Conservation (phyloP, 78 protist genomes). For the Pigoraptor vietnamica region DNA sequence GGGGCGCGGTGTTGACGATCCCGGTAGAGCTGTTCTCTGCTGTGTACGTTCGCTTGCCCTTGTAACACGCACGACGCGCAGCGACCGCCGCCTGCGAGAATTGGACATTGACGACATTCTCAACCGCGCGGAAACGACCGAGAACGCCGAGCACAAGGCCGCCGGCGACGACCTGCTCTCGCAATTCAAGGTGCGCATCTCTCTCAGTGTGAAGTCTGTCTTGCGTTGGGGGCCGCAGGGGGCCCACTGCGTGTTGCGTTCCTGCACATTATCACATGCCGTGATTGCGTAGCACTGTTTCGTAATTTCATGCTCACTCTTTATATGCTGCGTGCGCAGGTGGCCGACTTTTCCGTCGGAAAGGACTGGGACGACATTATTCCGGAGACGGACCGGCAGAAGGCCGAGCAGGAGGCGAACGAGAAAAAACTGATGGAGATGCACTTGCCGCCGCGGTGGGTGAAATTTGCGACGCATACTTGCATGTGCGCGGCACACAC, state of each 20-base stretch:
- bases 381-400: not conserved
- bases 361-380: constrained; percentile 11
- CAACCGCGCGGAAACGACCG: constrained; percentile 11
- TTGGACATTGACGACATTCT: constrained; percentile 23
- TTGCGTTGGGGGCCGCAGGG: too few relatives aligned
- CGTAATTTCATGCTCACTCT: too few relatives aligned
- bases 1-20: too few relatives aligned
- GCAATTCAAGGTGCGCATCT: constrained; percentile 17
- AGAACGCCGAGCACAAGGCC: not conserved
- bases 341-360: not conserved
- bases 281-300: too few relatives aligned
- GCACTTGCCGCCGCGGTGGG: not conserved
- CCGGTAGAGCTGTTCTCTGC: too few relatives aligned
- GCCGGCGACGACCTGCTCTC: not conserved
- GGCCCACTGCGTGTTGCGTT: not conserved
- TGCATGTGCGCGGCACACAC: not conserved
- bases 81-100: not conserved
- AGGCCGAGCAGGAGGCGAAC: not conserved
- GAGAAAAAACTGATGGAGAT: not conserved
- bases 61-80: too few relatives aligned
- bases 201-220: too few relatives aligned
- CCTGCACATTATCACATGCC: too few relatives aligned
- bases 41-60: too few relatives aligned
- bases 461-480: not conserved
- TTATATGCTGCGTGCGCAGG: too few relatives aligned